Conservation (phyloP, 768 basidiomycete genomes). For the Piloderma croceum region DNA sequence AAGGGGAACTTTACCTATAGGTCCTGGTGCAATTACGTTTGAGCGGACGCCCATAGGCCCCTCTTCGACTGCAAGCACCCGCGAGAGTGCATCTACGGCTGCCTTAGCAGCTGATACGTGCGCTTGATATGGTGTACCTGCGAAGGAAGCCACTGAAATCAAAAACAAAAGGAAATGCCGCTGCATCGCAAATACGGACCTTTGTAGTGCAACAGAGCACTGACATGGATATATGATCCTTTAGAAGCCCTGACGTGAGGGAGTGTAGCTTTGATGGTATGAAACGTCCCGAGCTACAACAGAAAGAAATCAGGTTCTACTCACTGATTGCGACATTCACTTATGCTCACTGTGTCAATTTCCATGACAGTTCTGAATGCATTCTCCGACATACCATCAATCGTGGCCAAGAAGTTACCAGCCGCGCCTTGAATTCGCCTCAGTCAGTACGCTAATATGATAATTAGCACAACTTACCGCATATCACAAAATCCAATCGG, state of each 20-base stretch:
- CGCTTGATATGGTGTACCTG: conserved; percentile 79
- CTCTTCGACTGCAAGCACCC: conserved; percentile 87
- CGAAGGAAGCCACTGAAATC: conserved; percentile 5
- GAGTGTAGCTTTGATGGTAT: conserved; percentile 91
- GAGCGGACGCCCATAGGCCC: conserved; percentile 92
- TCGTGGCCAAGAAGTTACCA: conserved; percentile 91
- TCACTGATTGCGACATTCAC: neutral
- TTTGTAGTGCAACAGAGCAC: conserved; percentile 80
- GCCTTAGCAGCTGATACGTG: conserved; percentile 96
- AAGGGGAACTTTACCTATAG: too few relatives aligned
- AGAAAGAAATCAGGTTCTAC: neutral
- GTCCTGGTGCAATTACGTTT: conserved; percentile 80
- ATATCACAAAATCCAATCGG: conserved; percentile 90
- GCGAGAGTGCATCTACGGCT: conserved; percentile 82
- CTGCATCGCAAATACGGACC: too few relatives aligned
- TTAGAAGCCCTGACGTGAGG: conserved; percentile 60
- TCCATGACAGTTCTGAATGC: conserved; percentile 91
- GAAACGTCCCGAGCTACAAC: conserved; percentile 78
- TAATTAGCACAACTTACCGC: conserved; percentile 46
- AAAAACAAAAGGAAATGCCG: conserved; percentile 1
- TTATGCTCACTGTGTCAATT: conserved; percentile 73
- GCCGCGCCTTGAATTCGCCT: conserved; percentile 62
- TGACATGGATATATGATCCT: conserved; percentile 87
- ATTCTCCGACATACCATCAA: conserved; percentile 77
- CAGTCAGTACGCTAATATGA: neutral